Evolutionary conservation across 2,329 filamentous ascomycete genomes (phyloP).

Genomic region (Ilyonectria robusta): DNA sequence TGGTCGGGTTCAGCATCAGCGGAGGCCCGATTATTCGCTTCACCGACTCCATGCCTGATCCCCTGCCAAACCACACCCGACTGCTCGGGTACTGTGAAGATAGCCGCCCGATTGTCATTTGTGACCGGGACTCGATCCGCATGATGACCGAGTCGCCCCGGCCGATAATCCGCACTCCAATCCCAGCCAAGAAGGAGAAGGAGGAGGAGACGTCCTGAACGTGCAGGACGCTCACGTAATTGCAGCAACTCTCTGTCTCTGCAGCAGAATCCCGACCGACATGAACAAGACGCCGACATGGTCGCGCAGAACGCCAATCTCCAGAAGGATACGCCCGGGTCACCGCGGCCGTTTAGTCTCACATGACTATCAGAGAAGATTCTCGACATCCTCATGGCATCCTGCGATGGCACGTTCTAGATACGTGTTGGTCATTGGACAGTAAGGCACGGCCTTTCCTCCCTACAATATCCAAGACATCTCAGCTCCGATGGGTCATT

Average conservation of each 20-base stretch:
- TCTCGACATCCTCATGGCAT: background rate
- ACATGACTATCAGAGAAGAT: background rate
- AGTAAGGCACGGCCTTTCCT: background rate
- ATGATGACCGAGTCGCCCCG: constrained; percentile 47
- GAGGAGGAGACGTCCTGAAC: constrained; percentile 9
- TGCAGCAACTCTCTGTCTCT: background rate
- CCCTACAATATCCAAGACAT: no score
- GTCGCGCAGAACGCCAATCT: background rate
- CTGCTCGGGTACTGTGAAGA: constrained; percentile 55
- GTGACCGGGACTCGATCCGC: constrained; percentile 53
- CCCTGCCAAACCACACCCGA: constrained; percentile 51
- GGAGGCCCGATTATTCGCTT: constrained; percentile 64
- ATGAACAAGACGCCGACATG: background rate
- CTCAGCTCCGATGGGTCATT: no score
- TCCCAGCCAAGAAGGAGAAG: constrained; percentile 30
- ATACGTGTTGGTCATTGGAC: background rate
- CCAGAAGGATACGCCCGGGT: background rate
- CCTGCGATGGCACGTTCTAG: background rate
- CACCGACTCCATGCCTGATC: constrained; percentile 50
- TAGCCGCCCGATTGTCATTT: constrained; percentile 57
- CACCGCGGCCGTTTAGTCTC: background rate
- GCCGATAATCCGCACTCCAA: constrained; percentile 20
- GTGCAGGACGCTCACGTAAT: background rate
- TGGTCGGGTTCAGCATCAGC: constrained; percentile 62
- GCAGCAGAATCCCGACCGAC: background rate